A percentile compares a stretch with the other conserved stretches of the same genome.
phyloP scores from a whole-genome alignment of 371 early-diverging fungal genomes.

The Coelomomyces lativittatus region DNA sequence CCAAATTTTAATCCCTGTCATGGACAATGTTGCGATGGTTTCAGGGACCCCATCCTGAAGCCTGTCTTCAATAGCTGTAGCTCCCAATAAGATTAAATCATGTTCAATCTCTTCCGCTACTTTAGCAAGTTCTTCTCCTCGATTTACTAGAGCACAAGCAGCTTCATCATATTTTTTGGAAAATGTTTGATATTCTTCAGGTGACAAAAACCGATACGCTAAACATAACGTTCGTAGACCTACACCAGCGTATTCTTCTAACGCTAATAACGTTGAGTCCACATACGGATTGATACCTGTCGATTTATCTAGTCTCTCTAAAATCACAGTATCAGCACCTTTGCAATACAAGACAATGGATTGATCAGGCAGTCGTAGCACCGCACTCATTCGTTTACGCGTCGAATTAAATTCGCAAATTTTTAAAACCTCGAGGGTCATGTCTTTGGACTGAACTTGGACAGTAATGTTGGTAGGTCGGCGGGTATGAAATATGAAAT shows the following conservation, averaged over 20 bases:
- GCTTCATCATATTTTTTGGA: constrained; percentile 64
- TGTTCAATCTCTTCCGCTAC: constrained; percentile 88
- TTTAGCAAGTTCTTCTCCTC: constrained; percentile 65
- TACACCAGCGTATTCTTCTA: constrained; percentile 62
- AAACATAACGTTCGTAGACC: constrained; percentile 85
- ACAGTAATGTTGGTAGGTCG: constrained; percentile 68
- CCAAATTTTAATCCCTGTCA: constrained; percentile 50
- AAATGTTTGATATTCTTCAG: constrained; percentile 75
- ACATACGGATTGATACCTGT: constrained; percentile 1
- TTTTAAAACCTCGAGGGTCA: constrained; percentile 71
- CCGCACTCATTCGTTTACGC: constrained; percentile 87
- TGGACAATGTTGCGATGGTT: constrained; percentile 82
- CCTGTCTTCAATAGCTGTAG: constrained; percentile 96
- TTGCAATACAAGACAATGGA: constrained; percentile 84
- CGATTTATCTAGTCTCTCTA: constrained; percentile 61
- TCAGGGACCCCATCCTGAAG: constrained; percentile 95
- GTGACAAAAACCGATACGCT: constrained; percentile 74
- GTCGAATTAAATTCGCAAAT: constrained; percentile 94
- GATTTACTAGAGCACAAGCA: constrained; percentile 67
- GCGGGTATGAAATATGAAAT: constrained; percentile 49
- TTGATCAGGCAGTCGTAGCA: constrained; percentile 77
- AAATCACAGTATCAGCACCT: constrained; percentile 94
- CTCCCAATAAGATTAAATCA: constrained; percentile 74
- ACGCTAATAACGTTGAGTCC: background rate
- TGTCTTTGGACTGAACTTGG: constrained; percentile 39